These are phyloP conservation scores for Aspergillus novoparasiticus DNA, from an alignment of 2,329 filamentous ascomycete species.

Conservation along the genomic window DNA sequence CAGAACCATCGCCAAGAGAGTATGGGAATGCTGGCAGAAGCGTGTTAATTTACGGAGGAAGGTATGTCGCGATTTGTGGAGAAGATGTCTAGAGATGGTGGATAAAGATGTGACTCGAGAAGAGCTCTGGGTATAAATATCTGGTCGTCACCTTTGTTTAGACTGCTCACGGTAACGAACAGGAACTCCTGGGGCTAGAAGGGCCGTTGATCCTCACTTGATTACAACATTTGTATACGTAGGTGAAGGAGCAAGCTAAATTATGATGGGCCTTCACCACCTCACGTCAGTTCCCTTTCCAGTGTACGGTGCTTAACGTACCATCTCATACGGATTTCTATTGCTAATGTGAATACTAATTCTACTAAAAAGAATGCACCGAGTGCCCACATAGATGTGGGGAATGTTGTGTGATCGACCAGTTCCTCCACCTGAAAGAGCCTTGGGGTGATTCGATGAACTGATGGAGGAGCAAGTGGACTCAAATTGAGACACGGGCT, in stretches of 20 bases:
- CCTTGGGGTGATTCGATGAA: not conserved
- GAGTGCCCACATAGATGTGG: not conserved
- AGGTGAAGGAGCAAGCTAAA: not conserved
- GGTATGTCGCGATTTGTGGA: conserved; percentile 57
- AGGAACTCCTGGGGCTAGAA: conserved; percentile 44
- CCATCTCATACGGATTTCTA: not conserved
- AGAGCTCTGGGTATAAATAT: conserved; percentile 52
- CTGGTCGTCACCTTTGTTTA: conserved; percentile 5
- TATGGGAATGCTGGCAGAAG: conserved; percentile 50
- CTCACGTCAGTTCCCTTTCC: not conserved
- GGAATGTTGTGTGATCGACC: not conserved
- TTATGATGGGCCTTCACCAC: not conserved
- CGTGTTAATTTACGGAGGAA: conserved; percentile 46
- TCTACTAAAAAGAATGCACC: not conserved
- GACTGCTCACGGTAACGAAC: conserved; percentile 3
- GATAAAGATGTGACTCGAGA: conserved; percentile 50
- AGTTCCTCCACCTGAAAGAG: not conserved
- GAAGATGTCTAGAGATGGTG: conserved; percentile 49
- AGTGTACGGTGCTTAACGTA: not conserved
- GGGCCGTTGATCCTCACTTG: conserved; percentile 23
- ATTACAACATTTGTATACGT: not conserved
- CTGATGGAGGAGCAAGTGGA: not conserved
- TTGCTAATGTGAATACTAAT: not conserved
- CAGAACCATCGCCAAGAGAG: conserved; percentile 47
- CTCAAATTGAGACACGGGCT: not conserved